These are phyloP conservation scores for Exophiala sp. DNA, from an alignment of 2,329 filamentous ascomycete genomes.

Conservation along the genomic window DNA sequence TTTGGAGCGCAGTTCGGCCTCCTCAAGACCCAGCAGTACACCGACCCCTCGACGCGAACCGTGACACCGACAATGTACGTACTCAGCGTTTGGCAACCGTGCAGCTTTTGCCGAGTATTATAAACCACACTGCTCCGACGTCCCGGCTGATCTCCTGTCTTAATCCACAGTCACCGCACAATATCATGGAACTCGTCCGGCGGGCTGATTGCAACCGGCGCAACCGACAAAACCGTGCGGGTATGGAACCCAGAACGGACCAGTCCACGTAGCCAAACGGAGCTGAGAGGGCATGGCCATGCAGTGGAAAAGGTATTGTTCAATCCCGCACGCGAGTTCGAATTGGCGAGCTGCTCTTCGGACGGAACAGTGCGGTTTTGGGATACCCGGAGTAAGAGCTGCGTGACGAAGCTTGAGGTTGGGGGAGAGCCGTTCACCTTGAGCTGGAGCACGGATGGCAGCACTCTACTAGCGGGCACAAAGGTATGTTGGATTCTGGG, in stretches of 20 bases:
- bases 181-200: conserved; percentile 88
- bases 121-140: not conserved
- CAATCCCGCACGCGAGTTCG: conserved; percentile 46
- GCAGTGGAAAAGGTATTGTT: conserved; percentile 46
- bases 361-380: conserved; percentile 48
- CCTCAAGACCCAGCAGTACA: conserved; percentile 66
- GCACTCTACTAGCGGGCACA: conserved; percentile 42
- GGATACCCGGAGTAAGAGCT: conserved; percentile 47
- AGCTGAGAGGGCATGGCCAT: conserved; percentile 44
- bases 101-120: not conserved
- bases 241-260: conserved; percentile 70
- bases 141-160: conserved; percentile 26
- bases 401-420: conserved; percentile 44
- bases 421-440: conserved; percentile 47
- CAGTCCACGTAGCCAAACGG: conserved; percentile 43
- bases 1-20: conserved; percentile 62
- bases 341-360: conserved; percentile 45
- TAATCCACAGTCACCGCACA: conserved; percentile 57
- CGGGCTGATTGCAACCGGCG: conserved; percentile 76
- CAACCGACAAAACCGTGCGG: conserved; percentile 80
- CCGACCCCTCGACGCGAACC: conserved; percentile 54
- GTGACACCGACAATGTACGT: conserved; percentile 54
- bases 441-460: conserved; percentile 46
- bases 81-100: conserved; percentile 3
- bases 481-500: conserved; percentile 37